Evolutionary conservation across 148 eudicot genomes (phyloP).

Genomic region (Rhododendron kiyosumense): DNA sequence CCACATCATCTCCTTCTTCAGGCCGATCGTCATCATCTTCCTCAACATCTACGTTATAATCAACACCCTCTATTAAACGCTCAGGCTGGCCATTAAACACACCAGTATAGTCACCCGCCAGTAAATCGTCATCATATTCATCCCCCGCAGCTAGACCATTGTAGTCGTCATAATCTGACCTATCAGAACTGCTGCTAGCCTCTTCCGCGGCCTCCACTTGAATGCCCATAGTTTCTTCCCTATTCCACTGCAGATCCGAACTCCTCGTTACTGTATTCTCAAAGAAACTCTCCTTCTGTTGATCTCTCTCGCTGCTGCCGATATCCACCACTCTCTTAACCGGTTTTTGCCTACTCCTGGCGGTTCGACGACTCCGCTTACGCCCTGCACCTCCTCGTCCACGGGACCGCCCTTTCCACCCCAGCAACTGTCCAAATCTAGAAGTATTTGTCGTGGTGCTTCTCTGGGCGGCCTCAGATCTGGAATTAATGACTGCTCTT

Average conservation of each 20-base stretch:
- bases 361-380: constrained; percentile 28
- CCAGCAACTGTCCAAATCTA: constrained; percentile 20
- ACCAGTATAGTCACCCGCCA: constrained; percentile 18
- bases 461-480: constrained; percentile 12
- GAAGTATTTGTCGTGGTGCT: constrained; percentile 11
- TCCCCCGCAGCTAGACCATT: constrained; percentile 19
- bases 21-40: constrained; percentile 23
- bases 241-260: constrained; percentile 17
- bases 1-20: constrained; percentile 19
- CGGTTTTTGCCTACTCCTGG: constrained; percentile 27
- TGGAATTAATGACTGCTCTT: constrained; percentile 12
- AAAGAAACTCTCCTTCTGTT: background rate
- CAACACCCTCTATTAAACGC: constrained; percentile 7
- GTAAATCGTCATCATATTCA: constrained; percentile 23
- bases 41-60: constrained; percentile 18
- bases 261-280: constrained; percentile 10
- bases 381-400: constrained; percentile 39
- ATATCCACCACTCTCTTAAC: constrained; percentile 12
- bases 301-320: constrained; percentile 2
- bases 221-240: constrained; percentile 11
- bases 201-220: constrained; percentile 17
- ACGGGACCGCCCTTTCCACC: constrained; percentile 39
- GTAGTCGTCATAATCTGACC: constrained; percentile 26
- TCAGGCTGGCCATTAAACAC: constrained; percentile 9
- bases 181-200: constrained; percentile 35